Conservation (phyloP, 192 early-diverging fungal genomes). For the Spizellomyces punctatus region DNA sequence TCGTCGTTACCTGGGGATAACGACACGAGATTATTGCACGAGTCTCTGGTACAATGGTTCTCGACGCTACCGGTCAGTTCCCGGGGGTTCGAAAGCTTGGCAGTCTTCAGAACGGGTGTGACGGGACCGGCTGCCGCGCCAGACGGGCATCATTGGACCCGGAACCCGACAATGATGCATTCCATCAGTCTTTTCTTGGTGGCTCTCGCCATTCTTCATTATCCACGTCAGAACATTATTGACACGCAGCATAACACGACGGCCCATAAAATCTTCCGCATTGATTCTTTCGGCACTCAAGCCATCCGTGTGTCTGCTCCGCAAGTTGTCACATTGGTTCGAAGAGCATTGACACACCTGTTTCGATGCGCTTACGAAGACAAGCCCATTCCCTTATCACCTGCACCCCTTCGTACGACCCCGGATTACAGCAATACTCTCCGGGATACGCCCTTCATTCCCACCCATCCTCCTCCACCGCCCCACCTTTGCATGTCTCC, state of each 20-base stretch:
- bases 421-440: background rate
- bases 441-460: background rate
- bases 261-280: background rate
- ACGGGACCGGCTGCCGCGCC: background rate
- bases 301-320: slow-evolving; percentile 1
- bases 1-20: background rate
- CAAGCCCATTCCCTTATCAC: background rate
- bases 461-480: background rate
- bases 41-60: slow-evolving; percentile 21
- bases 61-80: background rate
- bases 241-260: background rate
- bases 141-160: background rate
- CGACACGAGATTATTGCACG: slow-evolving; percentile 13
- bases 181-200: background rate
- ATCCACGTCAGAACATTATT: background rate
- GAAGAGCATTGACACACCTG: slow-evolving; percentile 1
- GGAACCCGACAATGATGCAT: background rate
- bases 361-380: background rate
- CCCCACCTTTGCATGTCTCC: background rate
- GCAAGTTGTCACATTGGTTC: slow-evolving; percentile 3
- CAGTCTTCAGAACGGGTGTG: slow-evolving; percentile 7
- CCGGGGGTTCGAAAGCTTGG: slow-evolving; percentile 15
- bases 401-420: slow-evolving; percentile 2
- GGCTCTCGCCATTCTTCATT: background rate
- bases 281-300: background rate